A percentile compares a stretch with the other conserved stretches of the same genome.
These are phyloP conservation scores for Crithidia fasciculata DNA, from an alignment of 208 protist genomes.

Conservation along the genomic window DNA sequence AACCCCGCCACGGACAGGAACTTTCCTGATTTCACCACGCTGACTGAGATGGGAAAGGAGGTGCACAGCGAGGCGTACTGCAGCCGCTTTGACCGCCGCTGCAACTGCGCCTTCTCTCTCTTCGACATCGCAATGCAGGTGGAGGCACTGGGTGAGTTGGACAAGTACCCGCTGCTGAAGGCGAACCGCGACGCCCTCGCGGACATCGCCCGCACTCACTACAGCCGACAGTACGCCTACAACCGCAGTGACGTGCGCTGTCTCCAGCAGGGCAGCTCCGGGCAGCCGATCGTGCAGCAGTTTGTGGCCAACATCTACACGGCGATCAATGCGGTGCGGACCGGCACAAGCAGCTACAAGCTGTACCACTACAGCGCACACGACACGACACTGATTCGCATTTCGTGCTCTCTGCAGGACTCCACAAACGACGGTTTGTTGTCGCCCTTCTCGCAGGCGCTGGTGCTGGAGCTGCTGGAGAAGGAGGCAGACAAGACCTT, in stretches of 20 bases:
- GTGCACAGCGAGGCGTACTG: constrained; percentile 29
- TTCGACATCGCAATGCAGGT: constrained; percentile 25
- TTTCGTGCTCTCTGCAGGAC: constrained; percentile 50
- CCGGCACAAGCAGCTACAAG: constrained; percentile 32
- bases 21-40: constrained; percentile 19
- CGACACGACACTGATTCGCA: constrained; percentile 43
- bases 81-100: constrained; percentile 7
- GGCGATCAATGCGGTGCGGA: constrained; percentile 6
- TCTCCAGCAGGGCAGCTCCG: constrained; percentile 22
- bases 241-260: constrained; percentile 22
- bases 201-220: constrained; percentile 7
- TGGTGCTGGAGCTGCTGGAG: constrained; percentile 63
- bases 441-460: constrained; percentile 57
- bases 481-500: constrained; percentile 25
- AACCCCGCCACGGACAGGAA: constrained; percentile 16
- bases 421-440: constrained; percentile 29
- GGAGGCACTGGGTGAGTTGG: constrained; percentile 12
- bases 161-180: constrained; percentile 23
- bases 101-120: constrained; percentile 22
- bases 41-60: constrained; percentile 21
- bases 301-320: constrained; percentile 41
- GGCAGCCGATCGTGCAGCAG: constrained; percentile 31
- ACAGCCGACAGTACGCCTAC: constrained; percentile 17
- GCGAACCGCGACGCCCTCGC: not conserved
- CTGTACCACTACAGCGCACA: constrained; percentile 63